Base-by-base conservation (phyloP, 2,329 filamentous ascomycete genomes). In the Fusarium citri region DNA sequence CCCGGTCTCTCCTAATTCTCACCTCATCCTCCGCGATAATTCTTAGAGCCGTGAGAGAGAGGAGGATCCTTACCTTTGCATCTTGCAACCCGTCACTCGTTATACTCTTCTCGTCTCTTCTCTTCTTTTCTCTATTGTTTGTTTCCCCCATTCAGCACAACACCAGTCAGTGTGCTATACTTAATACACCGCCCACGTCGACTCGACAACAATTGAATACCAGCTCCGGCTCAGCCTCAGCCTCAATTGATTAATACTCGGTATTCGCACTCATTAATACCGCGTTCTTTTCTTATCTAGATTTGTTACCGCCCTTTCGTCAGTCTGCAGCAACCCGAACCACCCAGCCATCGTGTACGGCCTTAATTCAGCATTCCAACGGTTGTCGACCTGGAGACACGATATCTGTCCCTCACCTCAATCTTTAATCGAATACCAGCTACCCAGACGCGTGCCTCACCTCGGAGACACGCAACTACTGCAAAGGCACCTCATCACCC, bases 61-160 rank as follows among this genome's bases (percentile, higher is more conserved):
- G 68, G 70, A 70, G 68, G 62, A 75, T 73, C 64, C 70, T 75
- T 70, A 74, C 71, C 50, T 72, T 66, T 59, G 63, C 55, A 31
- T 43, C 10, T 62, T 69, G 47, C 69, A 69, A 56, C 50, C 49
- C 54, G 71, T 74, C 72, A 72, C 69, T 75, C 73, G 64, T 75
- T 63, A 64, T 40, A 59, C 48, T 61, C 59, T 18, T 28, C 51
- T 69, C 59, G 5, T 55, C 51, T 46, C 37, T 6, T 54, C 47
- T 69, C 30, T 59, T 50, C 37, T 48, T 55, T 30, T 41, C 54
- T 55, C 65, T 66, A 53, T 59, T 63, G 63, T 66, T 71, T 69
- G 51, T 54, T 71, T 69, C 43, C 51, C 42, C 31, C 34, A 30
- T 47, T 53, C 54, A 34, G 30, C 22, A 28, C 28, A 23, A 42